These are phyloP conservation scores for Coemansia sp. DNA, from an alignment of 192 early-diverging fungal genomes.

Conservation along the genomic window DNA sequence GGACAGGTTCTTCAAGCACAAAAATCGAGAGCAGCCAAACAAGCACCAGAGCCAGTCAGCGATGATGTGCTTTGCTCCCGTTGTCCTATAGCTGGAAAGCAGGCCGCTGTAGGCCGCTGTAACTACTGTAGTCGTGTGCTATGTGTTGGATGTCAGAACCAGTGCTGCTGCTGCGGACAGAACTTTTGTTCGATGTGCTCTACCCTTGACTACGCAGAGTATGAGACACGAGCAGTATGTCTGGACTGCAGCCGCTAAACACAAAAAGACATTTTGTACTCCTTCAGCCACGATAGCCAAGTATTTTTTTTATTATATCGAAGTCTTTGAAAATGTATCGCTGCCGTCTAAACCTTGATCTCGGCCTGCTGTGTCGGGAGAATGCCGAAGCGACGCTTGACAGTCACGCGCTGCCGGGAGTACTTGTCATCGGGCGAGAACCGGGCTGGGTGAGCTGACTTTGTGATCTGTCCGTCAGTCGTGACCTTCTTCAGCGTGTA, in stretches of 20 bases:
- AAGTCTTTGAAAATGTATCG: neutral
- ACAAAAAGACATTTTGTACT: neutral
- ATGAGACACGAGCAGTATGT: conserved; percentile 49
- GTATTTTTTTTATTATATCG: neutral
- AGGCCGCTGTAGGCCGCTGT: conserved; percentile 8
- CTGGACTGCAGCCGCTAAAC: conserved; percentile 44
- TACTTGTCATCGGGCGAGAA: conserved; percentile 99
- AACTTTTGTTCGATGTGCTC: conserved; percentile 48
- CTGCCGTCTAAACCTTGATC: conserved; percentile 32
- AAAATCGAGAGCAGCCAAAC: conserved; percentile 14
- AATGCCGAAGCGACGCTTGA: conserved; percentile 94
- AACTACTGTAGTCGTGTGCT: conserved; percentile 29
- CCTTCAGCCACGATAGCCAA: neutral
- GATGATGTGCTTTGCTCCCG: neutral
- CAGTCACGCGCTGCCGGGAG: conserved; percentile 94
- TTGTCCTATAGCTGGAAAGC: conserved; percentile 28
- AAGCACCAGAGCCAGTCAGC: neutral
- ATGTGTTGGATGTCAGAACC: conserved; percentile 28
- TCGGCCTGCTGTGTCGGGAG: conserved; percentile 71
- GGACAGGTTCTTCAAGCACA: conserved; percentile 41
- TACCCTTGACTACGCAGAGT: conserved; percentile 43
- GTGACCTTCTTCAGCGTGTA: conserved; percentile 97
- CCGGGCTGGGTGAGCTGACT: conserved; percentile 98
- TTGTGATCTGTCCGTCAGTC: conserved; percentile 77
- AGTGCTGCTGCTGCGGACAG: conserved; percentile 39